Evolutionary conservation across 306 rosid genomes (phyloP), one percentile per base, ranked within the genome.

Genomic region (Sindora glabra): DNA sequence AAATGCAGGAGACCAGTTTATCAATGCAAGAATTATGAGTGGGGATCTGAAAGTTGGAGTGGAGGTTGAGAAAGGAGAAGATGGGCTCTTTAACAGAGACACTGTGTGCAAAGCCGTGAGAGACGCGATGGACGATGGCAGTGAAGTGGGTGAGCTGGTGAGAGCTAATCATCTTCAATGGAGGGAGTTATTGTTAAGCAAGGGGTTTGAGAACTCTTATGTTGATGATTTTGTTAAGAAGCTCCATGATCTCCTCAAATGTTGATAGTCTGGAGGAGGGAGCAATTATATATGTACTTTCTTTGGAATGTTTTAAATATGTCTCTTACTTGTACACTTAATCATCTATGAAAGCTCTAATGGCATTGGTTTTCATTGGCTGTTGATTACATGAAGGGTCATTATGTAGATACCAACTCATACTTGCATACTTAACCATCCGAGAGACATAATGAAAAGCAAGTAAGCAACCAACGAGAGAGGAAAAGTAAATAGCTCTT

Each of bases 41-140:
- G 56, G 64, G 5, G 51, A 70, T 47, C 27, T 86, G 48, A 77
- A 74, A 56, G 83, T 75, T 0, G 95, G 96, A 32, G 67, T 78
- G 15, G 95, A 83, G 61, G 81, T 85, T 29, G 75, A 77, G 73
- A 83, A 57, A 65, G 74, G 70, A n/a, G 78, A 81, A 61, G 74
- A 83, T 24, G 95, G 91, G 14, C 5, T 48, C 3, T 83, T 89
- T 55, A 72, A 55, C 0, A 81, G 12, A 54, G 83, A 79, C 29
- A 73, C 69, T 29, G 87, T 83, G 37, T 72, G 77, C 50, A 50
- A 77, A 38, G 85, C 71, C 8, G 75, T 81, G 45, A 65, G 13
- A 48, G 16, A 57, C 0, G 81, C 79, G 5, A 75, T 73, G 79
- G 83, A 77, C 36, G 61, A 50, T 1, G 77, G 75, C 16, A 71